Evolutionary conservation across 148 eudicot genomes (phyloP).

Genomic region (Cornus controversa): DNA sequence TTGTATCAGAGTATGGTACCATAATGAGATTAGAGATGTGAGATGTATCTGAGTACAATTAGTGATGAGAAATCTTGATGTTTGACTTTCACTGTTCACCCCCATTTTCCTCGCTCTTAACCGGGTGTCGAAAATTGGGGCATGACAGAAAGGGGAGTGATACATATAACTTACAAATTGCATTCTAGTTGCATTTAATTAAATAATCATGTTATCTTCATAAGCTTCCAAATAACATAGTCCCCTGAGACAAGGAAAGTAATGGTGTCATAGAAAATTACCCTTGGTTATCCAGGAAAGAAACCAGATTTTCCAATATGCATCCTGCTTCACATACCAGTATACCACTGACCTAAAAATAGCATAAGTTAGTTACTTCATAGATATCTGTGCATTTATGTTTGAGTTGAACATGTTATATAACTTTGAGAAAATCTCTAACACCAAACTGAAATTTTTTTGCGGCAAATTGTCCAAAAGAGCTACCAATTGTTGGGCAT

Average conservation of each 20-base stretch:
- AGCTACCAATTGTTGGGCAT: not conserved
- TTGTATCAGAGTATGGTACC: too few relatives aligned
- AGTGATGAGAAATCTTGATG: too few relatives aligned
- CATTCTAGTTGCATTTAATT: not conserved
- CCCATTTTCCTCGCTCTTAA: too few relatives aligned
- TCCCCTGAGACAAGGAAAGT: not conserved
- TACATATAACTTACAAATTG: not conserved
- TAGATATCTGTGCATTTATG: not conserved
- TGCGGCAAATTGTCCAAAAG: constrained; percentile 3
- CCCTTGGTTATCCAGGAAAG: constrained; percentile 89
- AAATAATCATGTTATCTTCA: not conserved
- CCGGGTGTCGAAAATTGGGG: too few relatives aligned
- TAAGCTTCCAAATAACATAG: not conserved
- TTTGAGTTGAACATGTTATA: not conserved
- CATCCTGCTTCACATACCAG: constrained; percentile 99
- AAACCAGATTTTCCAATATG: constrained; percentile 87
- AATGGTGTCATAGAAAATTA: constrained; percentile 33
- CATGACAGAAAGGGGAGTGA: too few relatives aligned
- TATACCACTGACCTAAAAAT: constrained; percentile 78
- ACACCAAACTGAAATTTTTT: not conserved
- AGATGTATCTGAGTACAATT: too few relatives aligned
- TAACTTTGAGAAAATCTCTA: not conserved
- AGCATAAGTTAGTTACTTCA: constrained; percentile 17
- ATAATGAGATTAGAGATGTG: too few relatives aligned
- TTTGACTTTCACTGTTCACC: too few relatives aligned